Base-by-base conservation (phyloP, 2,329 filamentous ascomycete species). In the Fusarium foetens region DNA sequence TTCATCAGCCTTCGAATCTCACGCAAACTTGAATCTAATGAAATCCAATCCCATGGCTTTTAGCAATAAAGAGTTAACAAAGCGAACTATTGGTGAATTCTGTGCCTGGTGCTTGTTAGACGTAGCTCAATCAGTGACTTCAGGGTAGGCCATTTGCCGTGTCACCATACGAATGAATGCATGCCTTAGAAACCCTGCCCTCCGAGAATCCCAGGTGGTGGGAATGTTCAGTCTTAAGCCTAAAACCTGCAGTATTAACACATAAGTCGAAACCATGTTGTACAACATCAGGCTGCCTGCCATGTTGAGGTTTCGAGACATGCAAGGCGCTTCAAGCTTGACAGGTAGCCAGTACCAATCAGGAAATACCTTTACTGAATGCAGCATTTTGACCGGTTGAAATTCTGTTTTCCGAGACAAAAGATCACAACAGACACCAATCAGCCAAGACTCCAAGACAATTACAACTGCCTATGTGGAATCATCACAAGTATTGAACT, bases 291-390 rank as follows among this genome's bases (percentile, higher is more conserved):
- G 16, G 9, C 6, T 6, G 27, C 10, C 5, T n/a, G 31, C 13
- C 33, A 33, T 25, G 7, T 25, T 52, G n/a, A 23, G 25, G 17
- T 8, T 21, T 10, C 9, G 3, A 25, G 31, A 16, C 10, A 6
- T 14, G 14, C 10, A 27, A 17, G 5, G 17, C 2, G 5, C 14
- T n/a, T 27, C 19, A 16, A 17, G 10, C 2, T 9, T 53, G 17
- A 27, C 0, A 3, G 1, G 8, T 17, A 8, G 23, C 3, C 4
- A 9, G 19, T n/a, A 2, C 10, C 9, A 36, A 52, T 27, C 12
- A 17, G 1, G 10, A 21, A n/a, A 21, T 1, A n/a, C 6, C 1
- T 2, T 13, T 3, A 17, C n/a, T 8, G 13, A n/a, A 16, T n/a
- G 1, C 13, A 19, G 8, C 5, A 6, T 11, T 27, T 35, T 27